A percentile compares a stretch with the other conserved stretches of the same genome.
phyloP scores from a whole-genome alignment of 1,139 yeast genomes.

The Yamadazyma mexicana region DNA sequence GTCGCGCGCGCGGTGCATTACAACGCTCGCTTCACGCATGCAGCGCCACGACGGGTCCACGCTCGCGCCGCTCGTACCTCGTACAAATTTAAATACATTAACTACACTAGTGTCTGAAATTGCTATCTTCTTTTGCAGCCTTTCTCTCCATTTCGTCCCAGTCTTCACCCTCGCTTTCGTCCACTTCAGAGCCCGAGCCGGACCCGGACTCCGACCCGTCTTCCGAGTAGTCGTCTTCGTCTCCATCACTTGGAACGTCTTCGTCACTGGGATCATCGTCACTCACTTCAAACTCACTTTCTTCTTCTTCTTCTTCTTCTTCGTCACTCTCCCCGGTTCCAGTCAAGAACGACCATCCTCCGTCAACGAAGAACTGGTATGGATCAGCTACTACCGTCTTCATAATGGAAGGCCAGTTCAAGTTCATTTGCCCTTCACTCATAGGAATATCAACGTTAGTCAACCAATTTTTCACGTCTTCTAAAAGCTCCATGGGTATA shows the following conservation, averaged over 20 bases:
- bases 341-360: conserved; percentile 94
- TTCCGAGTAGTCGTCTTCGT: conserved; percentile 50
- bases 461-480: conserved; percentile 93
- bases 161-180: conserved; percentile 63
- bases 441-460: conserved; percentile 94
- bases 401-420: conserved; percentile 96
- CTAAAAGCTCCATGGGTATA: conserved; percentile 88
- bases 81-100: too few relatives aligned
- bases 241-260: conserved; percentile 60
- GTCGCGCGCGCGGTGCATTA: too few relatives aligned
- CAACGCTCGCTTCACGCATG: too few relatives aligned
- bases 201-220: conserved; percentile 36
- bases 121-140: conserved; percentile 54
- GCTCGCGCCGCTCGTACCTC: neutral
- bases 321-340: conserved; percentile 66
- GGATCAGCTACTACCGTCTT: conserved; percentile 92
- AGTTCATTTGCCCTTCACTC: conserved; percentile 92
- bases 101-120: conserved; percentile 24
- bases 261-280: conserved; percentile 77
- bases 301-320: conserved; percentile 61
- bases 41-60: neutral
- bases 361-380: conserved; percentile 87
- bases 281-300: conserved; percentile 58
- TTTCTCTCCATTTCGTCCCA: conserved; percentile 75
- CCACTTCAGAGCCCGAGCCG: conserved; percentile 31